A percentile compares a stretch with the other conserved stretches of the same genome.
Conservation (phyloP, 192 early-diverging fungal genomes). For the Ambispora gerdemannii region DNA sequence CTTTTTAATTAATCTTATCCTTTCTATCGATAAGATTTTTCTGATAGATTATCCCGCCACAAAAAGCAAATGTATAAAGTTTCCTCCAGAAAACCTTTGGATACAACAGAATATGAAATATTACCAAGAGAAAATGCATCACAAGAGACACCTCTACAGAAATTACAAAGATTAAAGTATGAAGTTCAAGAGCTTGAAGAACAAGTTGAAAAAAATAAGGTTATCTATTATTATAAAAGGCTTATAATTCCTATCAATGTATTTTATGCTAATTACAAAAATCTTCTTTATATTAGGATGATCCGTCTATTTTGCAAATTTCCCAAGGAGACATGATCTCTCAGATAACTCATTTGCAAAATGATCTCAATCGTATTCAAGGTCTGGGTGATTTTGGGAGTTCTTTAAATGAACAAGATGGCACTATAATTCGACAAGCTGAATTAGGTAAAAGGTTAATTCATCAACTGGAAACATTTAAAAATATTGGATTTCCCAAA, state of each 20-base stretch:
- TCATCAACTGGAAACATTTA: constrained; percentile 53
- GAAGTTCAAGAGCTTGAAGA: constrained; percentile 79
- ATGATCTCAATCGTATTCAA: constrained; percentile 49
- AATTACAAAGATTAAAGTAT: constrained; percentile 70
- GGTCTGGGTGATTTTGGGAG: constrained; percentile 34
- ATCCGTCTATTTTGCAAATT: constrained; percentile 30
- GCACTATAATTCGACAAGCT: constrained; percentile 43
- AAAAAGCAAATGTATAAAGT: constrained; percentile 62
- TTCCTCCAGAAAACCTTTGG: constrained; percentile 48
- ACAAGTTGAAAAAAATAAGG: constrained; percentile 61
- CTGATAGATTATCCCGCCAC: constrained; percentile 52
- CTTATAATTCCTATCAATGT: background rate
- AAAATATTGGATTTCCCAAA: constrained; percentile 32
- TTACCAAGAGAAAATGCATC: constrained; percentile 48
- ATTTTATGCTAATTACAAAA: background rate
- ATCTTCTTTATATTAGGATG: constrained; percentile 31
- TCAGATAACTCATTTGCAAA: constrained; percentile 51
- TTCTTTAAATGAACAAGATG: constrained; percentile 27
- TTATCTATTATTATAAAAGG: constrained; percentile 26
- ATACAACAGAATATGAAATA: constrained; percentile 55
- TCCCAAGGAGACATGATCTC: constrained; percentile 47
- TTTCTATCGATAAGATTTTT: constrained; percentile 43
- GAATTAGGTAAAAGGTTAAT: constrained; percentile 50
- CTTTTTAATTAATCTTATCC: too few species aligned
- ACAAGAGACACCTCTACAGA: constrained; percentile 71